These are phyloP conservation scores for Termitomyces sp. DNA, from an alignment of 768 basidiomycete genomes.

Conservation along the genomic window DNA sequence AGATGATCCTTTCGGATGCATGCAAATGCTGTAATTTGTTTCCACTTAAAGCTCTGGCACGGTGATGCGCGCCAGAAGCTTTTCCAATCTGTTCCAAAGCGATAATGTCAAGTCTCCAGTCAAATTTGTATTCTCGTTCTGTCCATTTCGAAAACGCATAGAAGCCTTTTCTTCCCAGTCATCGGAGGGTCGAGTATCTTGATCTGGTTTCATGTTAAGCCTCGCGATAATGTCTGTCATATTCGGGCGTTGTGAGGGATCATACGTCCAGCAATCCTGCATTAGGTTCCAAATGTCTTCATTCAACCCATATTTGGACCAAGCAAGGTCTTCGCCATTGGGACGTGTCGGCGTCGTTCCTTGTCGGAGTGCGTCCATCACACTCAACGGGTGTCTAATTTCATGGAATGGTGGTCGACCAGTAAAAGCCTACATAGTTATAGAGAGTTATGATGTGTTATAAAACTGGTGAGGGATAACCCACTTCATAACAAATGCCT, in stretches of 20 bases:
- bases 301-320: background rate
- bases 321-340: background rate
- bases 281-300: constrained; percentile 5
- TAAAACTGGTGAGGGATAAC: too few species aligned
- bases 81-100: background rate
- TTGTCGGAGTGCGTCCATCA: background rate
- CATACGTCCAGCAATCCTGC: constrained; percentile 4
- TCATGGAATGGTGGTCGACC: constrained; percentile 4
- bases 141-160: constrained; percentile 1
- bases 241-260: constrained; percentile 1
- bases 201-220: background rate
- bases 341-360: constrained; percentile 1
- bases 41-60: too few species aligned
- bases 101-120: background rate
- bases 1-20: too few species aligned
- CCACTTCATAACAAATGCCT: constrained; percentile 11
- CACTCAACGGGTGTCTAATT: background rate
- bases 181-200: background rate
- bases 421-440: constrained; percentile 7
- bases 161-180: constrained; percentile 3
- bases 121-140: background rate
- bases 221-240: background rate
- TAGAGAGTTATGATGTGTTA: background rate
- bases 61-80: background rate
- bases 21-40: too few species aligned